These are phyloP conservation scores for Stagonosporopsis vannaccii DNA, from an alignment of 2,329 filamentous ascomycete genomes.

Conservation along the genomic window DNA sequence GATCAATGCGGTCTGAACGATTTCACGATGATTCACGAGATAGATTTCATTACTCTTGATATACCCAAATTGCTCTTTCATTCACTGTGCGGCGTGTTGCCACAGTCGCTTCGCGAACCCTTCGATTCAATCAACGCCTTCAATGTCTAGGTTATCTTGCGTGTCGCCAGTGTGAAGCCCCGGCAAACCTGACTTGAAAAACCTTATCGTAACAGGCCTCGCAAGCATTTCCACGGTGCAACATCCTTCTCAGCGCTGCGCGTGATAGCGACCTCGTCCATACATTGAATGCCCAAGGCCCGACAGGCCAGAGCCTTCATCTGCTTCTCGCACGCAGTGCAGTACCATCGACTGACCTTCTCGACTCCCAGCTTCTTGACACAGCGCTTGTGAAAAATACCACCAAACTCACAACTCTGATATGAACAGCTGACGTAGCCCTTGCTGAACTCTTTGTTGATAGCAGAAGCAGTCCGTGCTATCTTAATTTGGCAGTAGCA, in stretches of 20 bases:
- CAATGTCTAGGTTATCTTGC: not conserved
- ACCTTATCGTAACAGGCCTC: not conserved
- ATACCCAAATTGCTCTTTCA: not conserved
- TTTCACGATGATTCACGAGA: not conserved
- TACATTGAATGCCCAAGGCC: slow-evolving; percentile 4
- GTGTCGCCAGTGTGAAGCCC: not conserved
- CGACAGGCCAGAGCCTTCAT: slow-evolving; percentile 23
- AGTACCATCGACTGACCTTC: slow-evolving; percentile 36
- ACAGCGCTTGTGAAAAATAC: slow-evolving; percentile 34
- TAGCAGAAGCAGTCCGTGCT: not conserved
- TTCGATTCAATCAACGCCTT: not conserved
- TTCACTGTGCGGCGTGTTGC: not conserved
- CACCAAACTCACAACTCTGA: slow-evolving; percentile 20
- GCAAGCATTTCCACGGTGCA: not conserved
- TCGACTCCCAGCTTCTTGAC: slow-evolving; percentile 27
- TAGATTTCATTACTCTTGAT: not conserved
- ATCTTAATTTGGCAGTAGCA: slow-evolving; percentile 31
- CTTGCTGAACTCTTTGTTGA: not conserved
- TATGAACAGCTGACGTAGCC: slow-evolving; percentile 27
- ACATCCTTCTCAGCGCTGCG: not conserved
- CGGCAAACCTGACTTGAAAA: not conserved
- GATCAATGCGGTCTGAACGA: not conserved
- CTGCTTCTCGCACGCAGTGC: slow-evolving; percentile 27
- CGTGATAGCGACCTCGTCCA: not conserved
- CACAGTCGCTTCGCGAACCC: too few relatives aligned